Evolutionary conservation across 768 basidiomycete species (phyloP).

Genomic region (Kwoniella pini): DNA sequence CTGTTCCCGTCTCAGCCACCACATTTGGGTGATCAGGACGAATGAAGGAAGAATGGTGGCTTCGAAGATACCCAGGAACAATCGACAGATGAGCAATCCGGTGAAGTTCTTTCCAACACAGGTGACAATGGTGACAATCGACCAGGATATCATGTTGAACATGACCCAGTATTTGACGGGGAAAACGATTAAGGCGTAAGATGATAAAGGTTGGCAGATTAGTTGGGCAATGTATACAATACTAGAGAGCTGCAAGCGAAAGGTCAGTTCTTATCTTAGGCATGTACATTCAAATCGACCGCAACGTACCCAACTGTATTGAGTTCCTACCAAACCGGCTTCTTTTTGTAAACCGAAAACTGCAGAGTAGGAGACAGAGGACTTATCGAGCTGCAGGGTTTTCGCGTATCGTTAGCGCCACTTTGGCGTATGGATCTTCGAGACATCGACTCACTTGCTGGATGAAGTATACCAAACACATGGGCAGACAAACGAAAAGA

Average conservation of each 20-base stretch:
- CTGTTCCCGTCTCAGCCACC: constrained; percentile 45
- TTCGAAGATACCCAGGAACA: constrained; percentile 60
- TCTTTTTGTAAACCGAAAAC: constrained; percentile 57
- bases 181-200: constrained; percentile 44
- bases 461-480: constrained; percentile 36
- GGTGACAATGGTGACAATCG: constrained; percentile 23
- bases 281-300: neutral
- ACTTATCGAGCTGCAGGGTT: constrained; percentile 47
- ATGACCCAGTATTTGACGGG: constrained; percentile 53
- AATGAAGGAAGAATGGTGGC: constrained; percentile 60
- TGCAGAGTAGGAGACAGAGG: constrained; percentile 59
- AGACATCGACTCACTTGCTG: constrained; percentile 25
- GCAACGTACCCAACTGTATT: constrained; percentile 58
- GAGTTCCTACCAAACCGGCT: constrained; percentile 49
- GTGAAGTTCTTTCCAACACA: constrained; percentile 36
- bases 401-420: neutral
- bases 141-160: constrained; percentile 40
- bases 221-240: constrained; percentile 43
- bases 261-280: neutral
- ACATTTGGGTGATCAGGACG: constrained; percentile 57
- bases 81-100: constrained; percentile 57
- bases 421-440: neutral
- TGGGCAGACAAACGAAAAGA: constrained; percentile 28
- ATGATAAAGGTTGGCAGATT: constrained; percentile 40
- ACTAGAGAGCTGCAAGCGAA: neutral